Evolutionary conservation across 495 filamentous ascomycete species (phyloP), one percentile per base, ranked within the genome.

Genomic region (Aspergillus campestris): DNA sequence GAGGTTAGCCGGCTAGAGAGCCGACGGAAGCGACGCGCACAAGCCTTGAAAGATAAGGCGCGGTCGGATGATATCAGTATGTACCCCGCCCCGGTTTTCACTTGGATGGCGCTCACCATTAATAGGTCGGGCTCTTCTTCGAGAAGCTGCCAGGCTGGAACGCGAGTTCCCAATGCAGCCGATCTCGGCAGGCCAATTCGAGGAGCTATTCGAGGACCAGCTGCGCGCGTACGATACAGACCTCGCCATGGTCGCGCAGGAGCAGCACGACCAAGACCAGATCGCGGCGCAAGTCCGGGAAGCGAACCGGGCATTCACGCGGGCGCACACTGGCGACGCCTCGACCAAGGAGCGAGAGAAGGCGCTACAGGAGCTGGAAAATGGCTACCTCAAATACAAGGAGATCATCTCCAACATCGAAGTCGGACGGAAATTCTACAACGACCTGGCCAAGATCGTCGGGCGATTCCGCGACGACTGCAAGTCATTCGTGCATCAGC

Each of bases 371-470:
- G 80, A 79, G 34, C 72, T 98, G 14, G 91, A 97, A 59, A 92
- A 89, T 44, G 92, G 87, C 7, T 95, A 94, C 59, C 75, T 87
- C 63, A 92, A 89, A 65, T 96, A 96, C 65, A 94, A 92, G 63
- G 90, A 98, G 61, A 84, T 96, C 42, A 79, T 94, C 34, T 84
- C 76, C 34, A 94, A 97, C 56, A 66, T 95, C 0, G 88, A 96
- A 44, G 85, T 83, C 0, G 92, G 87, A 1, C 67, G 91, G 34
- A 95, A 94, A 55, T 98, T 98, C 60, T 98, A 97, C 68, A 97
- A 98, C 57, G 90, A 96, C 55, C 75, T 98, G 2, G 85, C 81
- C 34, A 86, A 83, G 61, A 89, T 95, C 35, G 81, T 95, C 1
- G 79, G 72, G 8, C 73, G 83, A 18, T 88, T 88, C 51, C 74